These are phyloP conservation scores for Pythium periplocum DNA, from an alignment of 352 stramenopile species.

Conservation along the genomic window DNA sequence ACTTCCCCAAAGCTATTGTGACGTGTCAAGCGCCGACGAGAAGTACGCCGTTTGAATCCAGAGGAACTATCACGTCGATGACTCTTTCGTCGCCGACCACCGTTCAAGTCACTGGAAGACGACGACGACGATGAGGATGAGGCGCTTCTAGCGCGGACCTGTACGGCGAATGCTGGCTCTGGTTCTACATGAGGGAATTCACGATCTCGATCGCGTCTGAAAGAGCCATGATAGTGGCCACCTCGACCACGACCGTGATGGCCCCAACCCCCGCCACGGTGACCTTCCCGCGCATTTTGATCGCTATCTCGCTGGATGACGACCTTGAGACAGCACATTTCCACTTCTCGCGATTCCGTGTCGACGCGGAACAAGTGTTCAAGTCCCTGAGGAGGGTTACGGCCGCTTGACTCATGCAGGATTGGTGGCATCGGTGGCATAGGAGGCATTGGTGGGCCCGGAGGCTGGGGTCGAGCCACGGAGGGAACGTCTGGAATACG, in stretches of 20 bases:
- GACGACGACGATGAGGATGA: constrained; percentile 3
- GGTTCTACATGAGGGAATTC: too few species aligned
- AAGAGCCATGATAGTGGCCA: background rate
- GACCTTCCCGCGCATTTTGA: constrained; percentile 3
- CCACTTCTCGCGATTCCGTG: background rate
- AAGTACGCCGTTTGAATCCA: too few species aligned
- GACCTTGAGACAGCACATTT: constrained; percentile 3
- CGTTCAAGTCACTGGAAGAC: too few species aligned
- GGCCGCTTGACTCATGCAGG: too few species aligned
- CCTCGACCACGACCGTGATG: constrained; percentile 15
- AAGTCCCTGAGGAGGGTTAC: too few species aligned
- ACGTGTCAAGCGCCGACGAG: constrained; percentile 4
- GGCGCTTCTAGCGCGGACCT: too few species aligned
- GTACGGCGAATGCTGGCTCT: too few species aligned
- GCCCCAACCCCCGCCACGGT: constrained; percentile 4
- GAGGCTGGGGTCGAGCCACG: background rate
- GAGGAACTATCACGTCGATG: background rate
- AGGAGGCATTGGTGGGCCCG: constrained; percentile 8
- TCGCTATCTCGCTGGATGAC: background rate
- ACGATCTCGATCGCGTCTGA: too few species aligned
- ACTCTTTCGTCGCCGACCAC: background rate
- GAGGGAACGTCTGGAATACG: too few species aligned
- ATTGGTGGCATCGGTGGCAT: constrained; percentile 8
- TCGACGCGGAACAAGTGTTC: background rate
- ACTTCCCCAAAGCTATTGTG: constrained; percentile 45